Conservation (phyloP, 2,329 filamentous ascomycete species). For the Neonectria hederae region DNA sequence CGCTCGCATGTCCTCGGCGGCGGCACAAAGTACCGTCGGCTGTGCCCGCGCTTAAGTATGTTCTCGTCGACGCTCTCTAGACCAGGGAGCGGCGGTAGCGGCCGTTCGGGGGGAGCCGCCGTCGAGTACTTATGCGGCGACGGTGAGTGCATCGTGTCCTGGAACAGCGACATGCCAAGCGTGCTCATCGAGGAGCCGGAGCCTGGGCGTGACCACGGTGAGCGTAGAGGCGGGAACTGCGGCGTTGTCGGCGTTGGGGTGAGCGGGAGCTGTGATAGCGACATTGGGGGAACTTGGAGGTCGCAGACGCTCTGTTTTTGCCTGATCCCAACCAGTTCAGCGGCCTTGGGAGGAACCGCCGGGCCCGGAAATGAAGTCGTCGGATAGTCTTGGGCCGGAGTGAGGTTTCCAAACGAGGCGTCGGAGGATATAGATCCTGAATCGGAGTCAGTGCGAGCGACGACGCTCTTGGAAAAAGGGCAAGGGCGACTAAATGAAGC, state of each 20-base stretch:
- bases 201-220: neutral
- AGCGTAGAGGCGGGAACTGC: neutral
- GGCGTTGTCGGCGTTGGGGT: neutral
- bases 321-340: conserved; percentile 26
- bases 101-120: neutral
- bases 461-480: neutral
- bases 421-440: conserved; percentile 29
- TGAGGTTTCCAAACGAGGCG: conserved; percentile 27
- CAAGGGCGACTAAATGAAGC: neutral
- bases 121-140: conserved; percentile 17
- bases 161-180: conserved; percentile 32
- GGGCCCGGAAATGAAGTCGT: conserved; percentile 7
- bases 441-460: neutral
- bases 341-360: conserved; percentile 27
- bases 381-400: conserved; percentile 5
- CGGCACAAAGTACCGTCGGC: conserved; percentile 35
- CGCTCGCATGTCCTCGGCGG: conserved; percentile 26
- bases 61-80: neutral
- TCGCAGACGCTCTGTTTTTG: neutral
- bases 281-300: neutral
- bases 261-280: neutral
- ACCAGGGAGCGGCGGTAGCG: neutral
- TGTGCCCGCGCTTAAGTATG: conserved; percentile 10
- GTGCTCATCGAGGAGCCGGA: conserved; percentile 39
- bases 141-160: conserved; percentile 34